Evolutionary conservation across 2,329 filamentous ascomycete species (phyloP), one percentile per base, ranked within the genome.

Genomic region (Fusarium nelsonii): DNA sequence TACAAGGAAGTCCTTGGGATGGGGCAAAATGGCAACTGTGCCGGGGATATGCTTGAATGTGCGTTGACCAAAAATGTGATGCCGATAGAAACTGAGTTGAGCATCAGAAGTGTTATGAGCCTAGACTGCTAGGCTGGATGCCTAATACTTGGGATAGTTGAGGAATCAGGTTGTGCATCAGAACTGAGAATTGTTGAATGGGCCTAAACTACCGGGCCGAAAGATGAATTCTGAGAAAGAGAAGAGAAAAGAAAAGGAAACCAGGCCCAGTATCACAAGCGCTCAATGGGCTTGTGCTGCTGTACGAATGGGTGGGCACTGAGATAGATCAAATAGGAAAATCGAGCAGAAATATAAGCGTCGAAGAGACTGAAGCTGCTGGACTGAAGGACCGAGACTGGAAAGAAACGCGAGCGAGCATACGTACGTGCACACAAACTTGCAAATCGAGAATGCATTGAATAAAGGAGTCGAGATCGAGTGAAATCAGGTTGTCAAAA

Each of bases 371-470:
- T 30, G 23, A 16, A n/a, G 23, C 18, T 40, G 34, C 48, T 51
- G 23, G 18, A 32, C 11, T 32, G 26, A 30, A 18, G 10, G 18
- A 39, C 8, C 28, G 33, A 33, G 20, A 28, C 11, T n/a, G 53
- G 33, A 33, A 39, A 32, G 23, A 50, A 63, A 43, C 18, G 48
- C 49, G 37, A 49, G 60, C 49, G 20, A 61, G 41, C 28, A 36
- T 60, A 33, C 32, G 41, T 63, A 37, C 56, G 26, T 61, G 20
- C 60, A 32, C 60, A 50, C 48, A 23, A 44, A 63, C 43, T 45
- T 33, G 58, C 51, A 33, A 43, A 63, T 36, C 34, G 41, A 49
- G 40, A 6, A 37, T 41, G 33, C 20, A 46, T 48, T 14, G 32
- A 63, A 34, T 18, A 12, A 39, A 63, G 34, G 8, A 16, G 40